Evolutionary conservation across 805 yeast genomes (phyloP).

Genomic region (Candida pseudofarinosa): DNA sequence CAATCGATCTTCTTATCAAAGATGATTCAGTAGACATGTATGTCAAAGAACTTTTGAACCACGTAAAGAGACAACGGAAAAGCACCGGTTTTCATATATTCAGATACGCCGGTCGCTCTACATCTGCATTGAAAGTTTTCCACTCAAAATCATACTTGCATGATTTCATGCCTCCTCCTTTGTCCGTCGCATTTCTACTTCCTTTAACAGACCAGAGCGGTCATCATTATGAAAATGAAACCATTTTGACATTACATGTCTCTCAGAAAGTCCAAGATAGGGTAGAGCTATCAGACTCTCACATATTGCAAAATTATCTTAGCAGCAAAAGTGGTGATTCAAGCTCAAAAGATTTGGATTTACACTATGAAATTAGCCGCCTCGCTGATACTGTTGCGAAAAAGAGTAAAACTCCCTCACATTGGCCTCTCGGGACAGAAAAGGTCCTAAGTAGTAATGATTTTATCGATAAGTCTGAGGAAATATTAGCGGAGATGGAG

Average conservation of each 20-base stretch:
- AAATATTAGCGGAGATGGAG: constrained; percentile 8
- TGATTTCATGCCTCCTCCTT: constrained; percentile 40
- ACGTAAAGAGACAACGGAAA: constrained; percentile 5
- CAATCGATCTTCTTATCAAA: constrained; percentile 11
- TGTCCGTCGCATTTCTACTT: constrained; percentile 25
- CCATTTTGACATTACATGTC: constrained; percentile 12
- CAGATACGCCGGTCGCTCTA: constrained; percentile 28
- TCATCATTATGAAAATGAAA: not conserved
- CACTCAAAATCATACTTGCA: constrained; percentile 38
- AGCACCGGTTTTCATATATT: constrained; percentile 39
- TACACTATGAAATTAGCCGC: constrained; percentile 10
- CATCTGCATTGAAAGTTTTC: constrained; percentile 20
- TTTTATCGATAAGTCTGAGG: constrained; percentile 22
- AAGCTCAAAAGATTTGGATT: constrained; percentile 9
- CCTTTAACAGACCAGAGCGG: constrained; percentile 12
- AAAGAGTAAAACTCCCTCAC: not conserved
- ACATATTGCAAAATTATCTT: constrained; percentile 3
- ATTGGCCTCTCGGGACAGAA: not conserved
- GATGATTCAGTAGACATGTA: constrained; percentile 3
- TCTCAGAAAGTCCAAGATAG: constrained; percentile 12
- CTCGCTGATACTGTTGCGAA: constrained; percentile 4
- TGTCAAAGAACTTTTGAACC: constrained; percentile 4
- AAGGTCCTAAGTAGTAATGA: constrained; percentile 13
- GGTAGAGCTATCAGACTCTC: constrained; percentile 8
- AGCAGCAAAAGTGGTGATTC: constrained; percentile 2